Base-by-base conservation (phyloP, 805 yeast species). In the Yarrowia hollandica region DNA sequence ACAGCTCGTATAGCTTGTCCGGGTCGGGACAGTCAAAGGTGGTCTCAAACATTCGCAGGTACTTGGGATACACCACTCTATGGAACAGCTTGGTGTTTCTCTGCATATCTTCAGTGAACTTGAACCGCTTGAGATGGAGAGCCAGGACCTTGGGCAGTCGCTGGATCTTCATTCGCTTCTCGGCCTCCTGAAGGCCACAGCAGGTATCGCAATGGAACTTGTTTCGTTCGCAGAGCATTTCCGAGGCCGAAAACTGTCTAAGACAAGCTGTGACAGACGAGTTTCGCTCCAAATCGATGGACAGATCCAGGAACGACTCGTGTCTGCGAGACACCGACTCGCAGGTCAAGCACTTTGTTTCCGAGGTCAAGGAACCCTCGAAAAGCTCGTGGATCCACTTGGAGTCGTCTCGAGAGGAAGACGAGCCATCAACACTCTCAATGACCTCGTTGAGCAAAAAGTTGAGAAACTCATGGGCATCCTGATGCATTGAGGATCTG, bases 401-500 rank as follows among this genome's bases (percentile, higher is more conserved):
- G 35, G 67, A 23, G n/a, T 52, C 44, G 28, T 34, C 44, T 14
- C 34, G 2, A 9, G 58, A 35, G 1, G 42, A 33, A 16, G 44
- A 44, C 12, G 37, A 22, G 38, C 60, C 57, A 56, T 77, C 79
- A 23, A 78, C 72, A 23, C 68, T 65, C 65, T 77, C 72, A 52
- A 87, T 75, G 15, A 86, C 78, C 63, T 88, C 90, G 71, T 94
- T 94, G 57, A 94, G 75, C 64, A 91, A 70, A 68, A 88, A 91
- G 70, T 91, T 92, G 68, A 91, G 79, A 71, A 94, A 94, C 73
- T 94, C 99, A 72, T 94, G 99, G 5, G 98, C 97, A 75, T 94
- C 99, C 69, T 94, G 99, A 70, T 94, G 99, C 96, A 90, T 91
- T 39, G 88, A 84, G 60, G 90, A 85, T 62, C 96, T 77, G 71